Conservation (phyloP, 352 stramenopile genomes). For the Globisporangium uncinulatum region DNA sequence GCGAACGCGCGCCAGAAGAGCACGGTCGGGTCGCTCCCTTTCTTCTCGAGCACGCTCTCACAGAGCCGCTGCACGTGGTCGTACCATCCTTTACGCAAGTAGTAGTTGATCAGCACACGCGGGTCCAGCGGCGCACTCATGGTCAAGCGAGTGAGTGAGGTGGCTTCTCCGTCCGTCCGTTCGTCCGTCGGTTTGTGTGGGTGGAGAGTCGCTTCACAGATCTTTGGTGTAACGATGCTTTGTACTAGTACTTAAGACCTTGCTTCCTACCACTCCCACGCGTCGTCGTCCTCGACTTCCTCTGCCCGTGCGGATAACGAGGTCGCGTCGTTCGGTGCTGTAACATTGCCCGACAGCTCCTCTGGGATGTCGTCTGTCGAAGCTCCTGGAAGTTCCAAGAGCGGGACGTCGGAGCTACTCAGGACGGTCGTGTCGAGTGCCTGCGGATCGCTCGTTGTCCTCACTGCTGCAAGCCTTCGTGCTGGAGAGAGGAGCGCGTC, state of each 20-base stretch:
- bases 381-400: conserved; percentile 2
- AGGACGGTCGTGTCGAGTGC: not conserved
- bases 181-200: too few relatives aligned
- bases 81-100: conserved; percentile 85
- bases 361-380: conserved; percentile 28
- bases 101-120: conserved; percentile 83
- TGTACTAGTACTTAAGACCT: too few relatives aligned
- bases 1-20: conserved; percentile 86
- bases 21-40: conserved; percentile 70
- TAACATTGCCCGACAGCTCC: conserved; percentile 13
- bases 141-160: not conserved
- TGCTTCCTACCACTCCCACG: conserved; percentile 24
- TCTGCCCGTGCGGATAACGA: conserved; percentile 19
- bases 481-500: conserved; percentile 7
- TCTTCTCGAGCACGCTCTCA: conserved; percentile 74
- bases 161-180: not conserved
- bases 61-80: conserved; percentile 81
- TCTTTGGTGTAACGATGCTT: too few relatives aligned
- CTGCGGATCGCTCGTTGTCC: not conserved
- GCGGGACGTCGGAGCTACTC: not conserved
- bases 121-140: conserved; percentile 34
- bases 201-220: not conserved
- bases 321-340: not conserved
- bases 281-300: conserved; percentile 35
- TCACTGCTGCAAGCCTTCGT: not conserved